Conservation (phyloP, 495 filamentous ascomycete species). For the Penicillium simplicissimum region DNA sequence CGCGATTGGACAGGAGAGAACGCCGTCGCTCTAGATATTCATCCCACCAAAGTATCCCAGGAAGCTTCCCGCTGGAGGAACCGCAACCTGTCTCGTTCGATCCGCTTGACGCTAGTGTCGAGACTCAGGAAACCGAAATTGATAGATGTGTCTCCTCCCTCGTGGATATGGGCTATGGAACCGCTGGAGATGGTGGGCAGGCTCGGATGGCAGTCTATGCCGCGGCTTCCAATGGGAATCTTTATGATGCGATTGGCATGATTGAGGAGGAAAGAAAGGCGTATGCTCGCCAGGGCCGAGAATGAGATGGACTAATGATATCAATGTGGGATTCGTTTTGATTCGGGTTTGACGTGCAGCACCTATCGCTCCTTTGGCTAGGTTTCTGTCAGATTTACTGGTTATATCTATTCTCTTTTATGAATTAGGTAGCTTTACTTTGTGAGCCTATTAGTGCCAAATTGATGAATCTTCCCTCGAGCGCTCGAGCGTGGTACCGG, state of each 20-base stretch:
- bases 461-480: conserved; percentile 11
- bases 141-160: conserved; percentile 50
- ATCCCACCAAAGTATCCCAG: conserved; percentile 26
- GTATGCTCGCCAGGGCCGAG: conserved; percentile 37
- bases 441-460: conserved; percentile 5
- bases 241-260: conserved; percentile 56
- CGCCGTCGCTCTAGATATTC: conserved; percentile 17
- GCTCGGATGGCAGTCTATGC: conserved; percentile 54
- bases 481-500: background rate
- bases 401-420: conserved; percentile 1
- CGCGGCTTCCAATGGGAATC: conserved; percentile 47
- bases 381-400: background rate
- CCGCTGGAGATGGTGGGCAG: conserved; percentile 40
- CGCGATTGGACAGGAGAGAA: conserved; percentile 23
- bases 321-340: conserved; percentile 8
- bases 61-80: conserved; percentile 35
- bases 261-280: conserved; percentile 57
- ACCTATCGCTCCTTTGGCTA: conserved; percentile 13
- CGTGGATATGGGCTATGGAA: conserved; percentile 51
- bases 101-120: background rate
- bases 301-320: conserved; percentile 9
- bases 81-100: background rate
- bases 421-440: background rate
- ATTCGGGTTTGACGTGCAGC: background rate
- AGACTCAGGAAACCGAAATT: conserved; percentile 31